Base-by-base conservation (phyloP, 2,329 filamentous ascomycete species). In the Penicillium hordei region DNA sequence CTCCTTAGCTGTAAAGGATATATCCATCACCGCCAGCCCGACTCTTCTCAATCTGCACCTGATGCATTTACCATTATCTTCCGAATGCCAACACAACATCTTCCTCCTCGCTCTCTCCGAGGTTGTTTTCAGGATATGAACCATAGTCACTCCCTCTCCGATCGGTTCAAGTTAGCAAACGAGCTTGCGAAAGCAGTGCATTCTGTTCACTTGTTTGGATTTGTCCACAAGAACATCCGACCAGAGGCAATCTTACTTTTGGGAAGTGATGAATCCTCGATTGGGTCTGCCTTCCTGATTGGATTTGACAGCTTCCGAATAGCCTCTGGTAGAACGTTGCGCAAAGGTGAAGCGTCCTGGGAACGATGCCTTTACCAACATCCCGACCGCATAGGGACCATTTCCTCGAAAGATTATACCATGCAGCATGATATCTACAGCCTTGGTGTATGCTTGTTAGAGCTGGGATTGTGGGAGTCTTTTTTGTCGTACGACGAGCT, bases 391-490 rank as follows among this genome's bases (percentile, higher is more conserved):
- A 81, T 83, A 61, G 81, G 81, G 0, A 23, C 71, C 0, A 59
- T 61, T 2, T 70, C 73, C 0, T n/a, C n/a, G n/a, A 66, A 74
- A 1, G 54, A 61, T 0, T 84, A 82, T 59, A 68, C 60, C 2
- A 83, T 84, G 78, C 77, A 82, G 52, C 82, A 85, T 62, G 82
- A 85, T 57, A 80, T 85, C 12, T 85, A 85, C 65, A 82, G 81
- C 53, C 73, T 60, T 21, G 82, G 82, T 0, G 80, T 84, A 0
- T 81, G 78, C 50, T 71, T 85, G 0, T 67, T 85, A 0, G 82
- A 85, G 64, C 76, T 85, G 27, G 81, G 81, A 0, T 59, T 84
- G 25, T 57, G 54, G 48, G 39, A 57, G 9, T 52, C 46, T 19
- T 52, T 50, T 12, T 19, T 52, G 5, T 12, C 29, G 29, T 31